Evolutionary conservation across 2,329 filamentous ascomycete species (phyloP).

Genomic region (Penicillium sp.): DNA sequence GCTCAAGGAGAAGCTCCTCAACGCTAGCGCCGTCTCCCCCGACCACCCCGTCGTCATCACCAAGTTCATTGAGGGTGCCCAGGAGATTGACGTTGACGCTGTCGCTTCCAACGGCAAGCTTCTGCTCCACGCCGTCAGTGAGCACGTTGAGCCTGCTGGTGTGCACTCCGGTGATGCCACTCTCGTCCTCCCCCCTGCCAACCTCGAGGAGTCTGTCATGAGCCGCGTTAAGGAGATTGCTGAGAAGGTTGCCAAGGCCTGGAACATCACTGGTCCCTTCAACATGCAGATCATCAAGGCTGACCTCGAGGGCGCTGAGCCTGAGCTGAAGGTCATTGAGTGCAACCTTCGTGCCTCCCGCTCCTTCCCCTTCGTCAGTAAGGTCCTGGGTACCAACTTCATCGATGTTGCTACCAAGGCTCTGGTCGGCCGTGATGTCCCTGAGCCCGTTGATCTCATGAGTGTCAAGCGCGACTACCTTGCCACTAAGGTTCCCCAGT

Average conservation of each 20-base stretch:
- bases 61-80: conserved; percentile 92
- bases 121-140: conserved; percentile 81
- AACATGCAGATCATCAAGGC: conserved; percentile 99
- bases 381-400: conserved; percentile 93
- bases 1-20: conserved; percentile 87
- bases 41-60: conserved; percentile 97
- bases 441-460: conserved; percentile 82
- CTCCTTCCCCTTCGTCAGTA: conserved; percentile 96
- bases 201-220: conserved; percentile 68
- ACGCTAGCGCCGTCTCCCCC: conserved; percentile 80
- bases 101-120: conserved; percentile 80
- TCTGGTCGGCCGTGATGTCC: conserved; percentile 74
- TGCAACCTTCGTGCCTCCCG: conserved; percentile 95
- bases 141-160: conserved; percentile 94
- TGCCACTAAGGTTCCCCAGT: conserved; percentile 96
- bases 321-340: conserved; percentile 87
- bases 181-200: conserved; percentile 76
- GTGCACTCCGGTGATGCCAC: conserved; percentile 97
- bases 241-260: conserved; percentile 89
- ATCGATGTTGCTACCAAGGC: conserved; percentile 92
- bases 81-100: conserved; percentile 93
- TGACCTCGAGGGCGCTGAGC: conserved; percentile 62
- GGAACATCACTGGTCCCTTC: conserved; percentile 95
- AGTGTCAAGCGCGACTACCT: conserved; percentile 77
- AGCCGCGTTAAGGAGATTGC: conserved; percentile 89